Percentiles rank a stretch among this genome's conserved stretches.
These are phyloP conservation scores for Hypoxylon sp. DNA, from an alignment of 2,329 filamentous ascomycete species.

Conservation along the genomic window DNA sequence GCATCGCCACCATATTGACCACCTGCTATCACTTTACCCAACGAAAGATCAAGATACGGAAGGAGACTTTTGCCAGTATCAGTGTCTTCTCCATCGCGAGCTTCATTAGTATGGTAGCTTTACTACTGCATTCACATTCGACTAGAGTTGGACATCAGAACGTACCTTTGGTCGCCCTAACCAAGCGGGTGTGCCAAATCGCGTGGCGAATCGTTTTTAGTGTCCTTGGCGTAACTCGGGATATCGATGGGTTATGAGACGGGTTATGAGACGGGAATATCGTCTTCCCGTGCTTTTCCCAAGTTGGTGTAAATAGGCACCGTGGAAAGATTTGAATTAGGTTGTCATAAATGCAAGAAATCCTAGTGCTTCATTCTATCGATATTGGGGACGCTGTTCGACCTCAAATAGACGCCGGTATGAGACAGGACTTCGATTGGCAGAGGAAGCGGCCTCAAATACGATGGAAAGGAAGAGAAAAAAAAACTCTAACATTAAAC, in stretches of 20 bases:
- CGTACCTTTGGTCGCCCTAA: conserved; percentile 49
- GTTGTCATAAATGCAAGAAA: not conserved
- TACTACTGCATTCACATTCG: conserved; percentile 77
- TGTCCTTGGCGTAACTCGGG: conserved; percentile 51
- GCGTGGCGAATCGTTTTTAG: conserved; percentile 47
- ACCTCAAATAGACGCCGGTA: not conserved
- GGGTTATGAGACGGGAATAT: conserved; percentile 24
- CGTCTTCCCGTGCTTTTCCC: not conserved
- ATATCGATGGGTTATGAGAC: conserved; percentile 39
- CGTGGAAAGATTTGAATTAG: conserved; percentile 1
- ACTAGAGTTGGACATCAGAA: conserved; percentile 73
- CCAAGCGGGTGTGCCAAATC: conserved; percentile 44
- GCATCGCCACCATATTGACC: conserved; percentile 81
- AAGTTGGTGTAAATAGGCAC: not conserved
- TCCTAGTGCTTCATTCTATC: no score
- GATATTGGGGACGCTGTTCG: not conserved
- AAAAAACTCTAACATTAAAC: not conserved
- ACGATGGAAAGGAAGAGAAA: not conserved
- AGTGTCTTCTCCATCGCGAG: conserved; percentile 82
- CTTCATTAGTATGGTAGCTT: conserved; percentile 80
- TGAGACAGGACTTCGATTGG: not conserved
- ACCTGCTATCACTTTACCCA: conserved; percentile 83
- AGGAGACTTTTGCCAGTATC: conserved; percentile 83
- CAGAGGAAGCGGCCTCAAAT: not conserved
- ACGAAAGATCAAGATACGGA: conserved; percentile 83